A percentile compares a stretch with the other conserved stretches of the same genome.
phyloP scores from a whole-genome alignment of 352 stramenopile species.

The Pythium biforme region DNA sequence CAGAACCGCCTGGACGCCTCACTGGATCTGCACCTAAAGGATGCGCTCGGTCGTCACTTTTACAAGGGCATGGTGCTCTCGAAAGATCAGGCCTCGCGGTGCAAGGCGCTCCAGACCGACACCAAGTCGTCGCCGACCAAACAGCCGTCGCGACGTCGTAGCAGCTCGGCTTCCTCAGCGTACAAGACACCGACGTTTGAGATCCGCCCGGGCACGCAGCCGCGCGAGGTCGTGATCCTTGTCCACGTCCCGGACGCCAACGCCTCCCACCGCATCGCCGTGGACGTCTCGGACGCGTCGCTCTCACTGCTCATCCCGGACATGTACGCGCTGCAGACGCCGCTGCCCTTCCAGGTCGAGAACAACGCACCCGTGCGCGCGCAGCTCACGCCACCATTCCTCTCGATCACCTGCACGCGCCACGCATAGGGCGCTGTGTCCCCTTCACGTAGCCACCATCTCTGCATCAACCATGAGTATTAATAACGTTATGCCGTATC shows the following conservation, averaged over 20 bases:
- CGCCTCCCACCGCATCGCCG: constrained; percentile 30
- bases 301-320: constrained; percentile 48
- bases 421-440: not conserved
- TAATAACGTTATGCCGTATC: not conserved
- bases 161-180: not conserved
- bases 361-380: constrained; percentile 24
- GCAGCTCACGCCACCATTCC: constrained; percentile 9
- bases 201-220: constrained; percentile 28
- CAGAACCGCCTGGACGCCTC: constrained; percentile 47
- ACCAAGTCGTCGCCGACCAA: not conserved
- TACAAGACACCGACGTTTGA: constrained; percentile 46
- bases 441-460: not conserved
- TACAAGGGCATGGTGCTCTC: constrained; percentile 60
- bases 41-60: constrained; percentile 57
- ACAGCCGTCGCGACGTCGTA: not conserved
- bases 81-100: constrained; percentile 61
- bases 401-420: constrained; percentile 18
- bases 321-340: constrained; percentile 53
- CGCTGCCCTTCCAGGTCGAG: constrained; percentile 50
- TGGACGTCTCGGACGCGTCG: constrained; percentile 46
- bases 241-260: constrained; percentile 50
- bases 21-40: constrained; percentile 50
- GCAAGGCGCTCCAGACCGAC: constrained; percentile 33
- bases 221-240: constrained; percentile 39
- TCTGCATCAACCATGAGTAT: not conserved